Conservation (phyloP, 352 stramenopile species). For the Globisporangium emineosum region DNA sequence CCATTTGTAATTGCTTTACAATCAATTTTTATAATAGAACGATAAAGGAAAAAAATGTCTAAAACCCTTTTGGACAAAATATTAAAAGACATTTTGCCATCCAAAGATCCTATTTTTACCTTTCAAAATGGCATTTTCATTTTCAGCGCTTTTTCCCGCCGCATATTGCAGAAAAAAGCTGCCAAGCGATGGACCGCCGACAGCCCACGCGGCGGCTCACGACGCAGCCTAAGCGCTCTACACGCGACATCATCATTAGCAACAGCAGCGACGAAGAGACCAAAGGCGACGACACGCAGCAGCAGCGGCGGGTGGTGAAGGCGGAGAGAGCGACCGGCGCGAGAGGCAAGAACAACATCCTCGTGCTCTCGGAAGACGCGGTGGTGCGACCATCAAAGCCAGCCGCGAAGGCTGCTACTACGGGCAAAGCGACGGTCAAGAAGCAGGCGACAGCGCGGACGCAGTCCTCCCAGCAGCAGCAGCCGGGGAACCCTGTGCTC, state of each 20-base stretch:
- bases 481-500: neutral
- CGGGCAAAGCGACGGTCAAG: neutral
- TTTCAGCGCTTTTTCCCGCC: no score
- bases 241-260: neutral
- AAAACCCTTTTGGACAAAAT: no score
- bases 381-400: neutral
- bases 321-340: neutral
- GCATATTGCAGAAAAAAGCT: no score
- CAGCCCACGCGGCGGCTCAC: neutral
- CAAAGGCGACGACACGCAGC: neutral
- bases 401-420: neutral
- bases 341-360: conserved; percentile 6
- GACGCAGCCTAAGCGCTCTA: neutral
- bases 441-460: neutral
- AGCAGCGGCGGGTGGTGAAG: neutral
- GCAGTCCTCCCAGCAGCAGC: neutral
- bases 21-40: no score
- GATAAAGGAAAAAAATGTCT: no score
- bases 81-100: no score
- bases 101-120: no score
- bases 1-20: no score
- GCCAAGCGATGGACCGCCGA: conserved; percentile 8
- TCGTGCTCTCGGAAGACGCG: conserved; percentile 7
- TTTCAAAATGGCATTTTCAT: no score
- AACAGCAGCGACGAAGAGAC: neutral